These are phyloP conservation scores for Phytopythium cucurbitacearum DNA, from an alignment of 352 stramenopile species.

Conservation along the genomic window DNA sequence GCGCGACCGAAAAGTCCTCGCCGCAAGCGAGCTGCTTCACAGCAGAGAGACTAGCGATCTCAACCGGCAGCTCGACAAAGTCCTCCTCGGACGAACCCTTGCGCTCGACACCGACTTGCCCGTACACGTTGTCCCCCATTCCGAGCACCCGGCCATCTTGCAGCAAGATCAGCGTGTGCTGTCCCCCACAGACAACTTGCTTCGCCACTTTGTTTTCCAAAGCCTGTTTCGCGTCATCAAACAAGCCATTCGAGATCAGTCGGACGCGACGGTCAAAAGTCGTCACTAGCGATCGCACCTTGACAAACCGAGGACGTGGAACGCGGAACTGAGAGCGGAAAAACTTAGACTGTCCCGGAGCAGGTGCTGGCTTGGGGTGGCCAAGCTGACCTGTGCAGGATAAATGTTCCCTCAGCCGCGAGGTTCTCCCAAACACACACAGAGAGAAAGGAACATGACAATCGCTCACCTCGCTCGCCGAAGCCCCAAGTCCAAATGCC, in stretches of 20 bases:
- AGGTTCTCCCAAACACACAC: not conserved
- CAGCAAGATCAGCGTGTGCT: conserved; percentile 69
- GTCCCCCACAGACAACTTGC: conserved; percentile 57
- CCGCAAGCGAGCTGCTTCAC: conserved; percentile 50
- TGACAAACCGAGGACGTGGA: conserved; percentile 56
- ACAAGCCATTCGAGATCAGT: not conserved
- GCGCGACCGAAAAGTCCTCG: conserved; percentile 59
- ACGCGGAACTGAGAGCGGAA: conserved; percentile 78
- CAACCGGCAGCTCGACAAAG: conserved; percentile 31
- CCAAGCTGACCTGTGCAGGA: conserved; percentile 46
- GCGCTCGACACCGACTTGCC: conserved; percentile 48
- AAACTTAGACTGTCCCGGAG: conserved; percentile 65
- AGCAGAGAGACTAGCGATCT: conserved; percentile 11
- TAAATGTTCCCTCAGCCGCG: not conserved
- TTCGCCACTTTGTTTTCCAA: conserved; percentile 49
- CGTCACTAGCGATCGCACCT: conserved; percentile 21
- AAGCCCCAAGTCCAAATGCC: conserved; percentile 77
- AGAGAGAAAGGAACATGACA: not conserved
- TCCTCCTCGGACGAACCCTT: conserved; percentile 21
- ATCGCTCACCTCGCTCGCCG: conserved; percentile 40
- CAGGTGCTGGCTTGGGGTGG: conserved; percentile 46
- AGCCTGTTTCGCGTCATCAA: conserved; percentile 17
- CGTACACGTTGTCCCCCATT: conserved; percentile 74
- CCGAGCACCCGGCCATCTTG: conserved; percentile 53
- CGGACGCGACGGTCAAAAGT: not conserved